Conservation (phyloP, 768 basidiomycete genomes). For the Stropharia rugosoannulata region DNA sequence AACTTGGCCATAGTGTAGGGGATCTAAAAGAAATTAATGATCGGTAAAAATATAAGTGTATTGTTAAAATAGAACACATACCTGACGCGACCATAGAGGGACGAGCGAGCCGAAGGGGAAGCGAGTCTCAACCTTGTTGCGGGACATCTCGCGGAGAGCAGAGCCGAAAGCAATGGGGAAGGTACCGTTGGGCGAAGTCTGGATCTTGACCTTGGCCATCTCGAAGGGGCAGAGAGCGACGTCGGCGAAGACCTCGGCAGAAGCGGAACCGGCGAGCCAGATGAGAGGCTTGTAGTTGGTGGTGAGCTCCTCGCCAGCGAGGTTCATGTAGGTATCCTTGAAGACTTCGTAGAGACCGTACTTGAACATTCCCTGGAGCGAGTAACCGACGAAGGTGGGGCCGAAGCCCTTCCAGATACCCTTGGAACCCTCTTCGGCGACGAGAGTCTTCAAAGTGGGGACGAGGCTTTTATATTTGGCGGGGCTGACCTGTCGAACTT, state of each 20-base stretch:
- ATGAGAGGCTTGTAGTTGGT: slow-evolving; percentile 85
- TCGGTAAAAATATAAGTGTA: not conserved
- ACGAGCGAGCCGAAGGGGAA: slow-evolving; percentile 85
- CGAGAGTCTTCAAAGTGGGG: slow-evolving; percentile 59
- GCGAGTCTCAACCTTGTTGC: slow-evolving; percentile 66
- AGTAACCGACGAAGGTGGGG: slow-evolving; percentile 92
- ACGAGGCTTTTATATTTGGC: slow-evolving; percentile 70
- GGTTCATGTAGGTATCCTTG: slow-evolving; percentile 91
- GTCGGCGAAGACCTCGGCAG: slow-evolving; percentile 94
- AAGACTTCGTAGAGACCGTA: slow-evolving; percentile 97
- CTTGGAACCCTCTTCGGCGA: slow-evolving; percentile 77
- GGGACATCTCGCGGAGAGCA: slow-evolving; percentile 70
- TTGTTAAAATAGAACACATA: slow-evolving; percentile 25
- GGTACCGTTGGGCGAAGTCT: slow-evolving; percentile 71
- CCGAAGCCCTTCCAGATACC: slow-evolving; percentile 96
- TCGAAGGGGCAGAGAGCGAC: slow-evolving; percentile 94
- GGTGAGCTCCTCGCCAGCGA: slow-evolving; percentile 80
- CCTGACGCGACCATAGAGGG: slow-evolving; percentile 88
- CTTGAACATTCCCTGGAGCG: slow-evolving; percentile 97
- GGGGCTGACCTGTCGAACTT: slow-evolving; percentile 61
- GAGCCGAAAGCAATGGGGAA: slow-evolving; percentile 77
- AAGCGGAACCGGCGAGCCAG: slow-evolving; percentile 93
- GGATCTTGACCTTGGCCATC: slow-evolving; percentile 92
- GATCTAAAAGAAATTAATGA: slow-evolving; percentile 48
- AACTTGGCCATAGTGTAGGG: slow-evolving; percentile 99